phyloP scores from a whole-genome alignment of 1,284 basidiomycete genomes.

The Microbotryum intermedium region DNA sequence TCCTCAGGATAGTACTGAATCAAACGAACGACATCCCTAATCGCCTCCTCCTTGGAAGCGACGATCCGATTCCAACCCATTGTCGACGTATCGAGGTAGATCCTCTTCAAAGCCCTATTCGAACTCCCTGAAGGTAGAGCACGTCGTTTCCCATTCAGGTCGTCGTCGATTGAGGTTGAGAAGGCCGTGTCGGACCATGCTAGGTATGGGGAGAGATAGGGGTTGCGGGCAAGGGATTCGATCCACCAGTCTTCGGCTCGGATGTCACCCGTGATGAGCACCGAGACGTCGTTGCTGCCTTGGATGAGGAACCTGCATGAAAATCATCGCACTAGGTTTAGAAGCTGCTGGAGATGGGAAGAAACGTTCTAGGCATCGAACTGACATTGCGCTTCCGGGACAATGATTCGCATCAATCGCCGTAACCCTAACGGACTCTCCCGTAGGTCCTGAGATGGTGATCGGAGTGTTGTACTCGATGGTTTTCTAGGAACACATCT shows the following conservation, averaged over 20 bases:
- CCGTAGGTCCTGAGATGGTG: slow-evolving; percentile 46
- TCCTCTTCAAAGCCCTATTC: background rate
- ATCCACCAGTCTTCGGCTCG: slow-evolving; percentile 75
- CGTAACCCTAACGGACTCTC: slow-evolving; percentile 60
- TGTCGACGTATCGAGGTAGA: slow-evolving; percentile 28
- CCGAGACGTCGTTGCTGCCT: slow-evolving; percentile 46
- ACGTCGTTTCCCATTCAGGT: background rate
- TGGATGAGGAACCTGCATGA: slow-evolving; percentile 71
- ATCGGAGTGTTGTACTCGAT: slow-evolving; percentile 17
- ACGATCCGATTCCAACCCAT: slow-evolving; percentile 56
- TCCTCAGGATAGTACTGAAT: slow-evolving; percentile 58
- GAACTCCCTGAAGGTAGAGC: background rate
- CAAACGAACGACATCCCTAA: slow-evolving; percentile 56
- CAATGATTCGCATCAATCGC: slow-evolving; percentile 89
- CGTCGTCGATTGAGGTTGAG: background rate
- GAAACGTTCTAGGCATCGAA: slow-evolving; percentile 2
- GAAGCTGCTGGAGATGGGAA: background rate
- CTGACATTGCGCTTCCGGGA: slow-evolving; percentile 82
- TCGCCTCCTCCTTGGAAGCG: slow-evolving; percentile 53
- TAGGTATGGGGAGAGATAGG: slow-evolving; percentile 62
- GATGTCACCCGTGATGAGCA: slow-evolving; percentile 88
- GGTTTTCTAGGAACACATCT: slow-evolving; percentile 1
- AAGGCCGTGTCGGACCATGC: slow-evolving; percentile 32
- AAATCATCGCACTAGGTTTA: too few species aligned
- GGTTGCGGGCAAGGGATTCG: slow-evolving; percentile 56